Conservation (phyloP, 352 stramenopile species). For the Phytopythium ostracodes region DNA sequence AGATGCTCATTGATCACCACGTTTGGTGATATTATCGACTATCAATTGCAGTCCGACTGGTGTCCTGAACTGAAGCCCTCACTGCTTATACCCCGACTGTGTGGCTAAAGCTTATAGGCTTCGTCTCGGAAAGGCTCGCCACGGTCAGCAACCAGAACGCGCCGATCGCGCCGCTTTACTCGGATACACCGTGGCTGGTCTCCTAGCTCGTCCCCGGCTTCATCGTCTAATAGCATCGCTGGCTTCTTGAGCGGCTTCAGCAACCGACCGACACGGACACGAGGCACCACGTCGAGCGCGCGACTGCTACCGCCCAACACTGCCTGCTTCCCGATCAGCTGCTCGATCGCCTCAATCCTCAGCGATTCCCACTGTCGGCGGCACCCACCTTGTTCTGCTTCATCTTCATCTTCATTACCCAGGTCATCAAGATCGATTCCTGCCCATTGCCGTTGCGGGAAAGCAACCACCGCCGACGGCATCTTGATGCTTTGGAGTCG, state of each 20-base stretch:
- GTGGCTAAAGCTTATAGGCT: constrained; percentile 1
- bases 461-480: constrained; percentile 31
- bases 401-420: constrained; percentile 16
- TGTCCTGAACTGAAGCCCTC: too few species aligned
- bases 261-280: constrained; percentile 37
- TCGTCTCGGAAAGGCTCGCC: constrained; percentile 35
- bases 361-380: constrained; percentile 3
- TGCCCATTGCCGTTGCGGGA: constrained; percentile 18
- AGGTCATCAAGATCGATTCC: constrained; percentile 6
- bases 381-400: neutral
- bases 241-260: constrained; percentile 48
- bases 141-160: constrained; percentile 37
- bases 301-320: neutral
- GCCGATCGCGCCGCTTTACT: constrained; percentile 14
- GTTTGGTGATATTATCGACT: neutral
- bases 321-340: constrained; percentile 19
- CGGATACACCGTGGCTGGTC: neutral
- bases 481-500: constrained; percentile 52
- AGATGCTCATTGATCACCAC: neutral
- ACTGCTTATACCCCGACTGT: too few species aligned
- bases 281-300: constrained; percentile 32
- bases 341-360: constrained; percentile 18
- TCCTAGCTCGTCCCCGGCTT: neutral
- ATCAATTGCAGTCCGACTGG: neutral
- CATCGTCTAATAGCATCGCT: constrained; percentile 21